A percentile compares a stretch with the other conserved stretches of the same genome.
Conservation (phyloP, 2,329 filamentous ascomycete species). For the Hypocreales sp. region DNA sequence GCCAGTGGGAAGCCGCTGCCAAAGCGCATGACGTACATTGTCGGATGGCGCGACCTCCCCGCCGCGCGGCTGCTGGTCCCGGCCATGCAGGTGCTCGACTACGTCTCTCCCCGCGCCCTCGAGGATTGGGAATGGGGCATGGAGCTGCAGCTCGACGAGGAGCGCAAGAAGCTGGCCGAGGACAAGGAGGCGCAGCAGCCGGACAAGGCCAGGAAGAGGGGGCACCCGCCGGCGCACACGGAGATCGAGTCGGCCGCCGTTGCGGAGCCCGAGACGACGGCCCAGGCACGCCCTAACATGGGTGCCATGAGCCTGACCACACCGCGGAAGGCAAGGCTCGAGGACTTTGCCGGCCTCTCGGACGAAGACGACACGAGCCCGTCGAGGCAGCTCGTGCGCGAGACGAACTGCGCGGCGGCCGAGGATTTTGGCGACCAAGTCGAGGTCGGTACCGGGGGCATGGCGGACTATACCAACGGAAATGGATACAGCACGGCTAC, state of each 20-base stretch:
- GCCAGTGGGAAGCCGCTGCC: slow-evolving; percentile 19
- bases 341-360: slow-evolving; percentile 14
- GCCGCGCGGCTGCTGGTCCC: slow-evolving; percentile 30
- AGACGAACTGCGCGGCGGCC: slow-evolving; percentile 4
- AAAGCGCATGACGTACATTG: slow-evolving; percentile 34
- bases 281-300: slow-evolving; percentile 10
- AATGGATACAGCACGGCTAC: no score
- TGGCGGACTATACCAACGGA: no score
- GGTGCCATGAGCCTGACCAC: slow-evolving; percentile 19
- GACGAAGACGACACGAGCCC: slow-evolving; percentile 13
- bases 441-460: background rate
- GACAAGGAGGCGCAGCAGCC: slow-evolving; percentile 7
- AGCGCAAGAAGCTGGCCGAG: slow-evolving; percentile 13
- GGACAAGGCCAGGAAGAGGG: slow-evolving; percentile 7
- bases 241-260: slow-evolving; percentile 10
- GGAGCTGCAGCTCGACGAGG: slow-evolving; percentile 25
- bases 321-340: slow-evolving; percentile 16
- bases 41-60: slow-evolving; percentile 38
- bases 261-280: slow-evolving; percentile 10
- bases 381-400: slow-evolving; percentile 11
- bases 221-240: slow-evolving; percentile 13
- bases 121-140: slow-evolving; percentile 40
- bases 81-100: slow-evolving; percentile 34
- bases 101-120: slow-evolving; percentile 38
- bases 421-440: slow-evolving; percentile 1